Conservation (phyloP, 2,329 filamentous ascomycete species). For the Westerdykella ornata region DNA sequence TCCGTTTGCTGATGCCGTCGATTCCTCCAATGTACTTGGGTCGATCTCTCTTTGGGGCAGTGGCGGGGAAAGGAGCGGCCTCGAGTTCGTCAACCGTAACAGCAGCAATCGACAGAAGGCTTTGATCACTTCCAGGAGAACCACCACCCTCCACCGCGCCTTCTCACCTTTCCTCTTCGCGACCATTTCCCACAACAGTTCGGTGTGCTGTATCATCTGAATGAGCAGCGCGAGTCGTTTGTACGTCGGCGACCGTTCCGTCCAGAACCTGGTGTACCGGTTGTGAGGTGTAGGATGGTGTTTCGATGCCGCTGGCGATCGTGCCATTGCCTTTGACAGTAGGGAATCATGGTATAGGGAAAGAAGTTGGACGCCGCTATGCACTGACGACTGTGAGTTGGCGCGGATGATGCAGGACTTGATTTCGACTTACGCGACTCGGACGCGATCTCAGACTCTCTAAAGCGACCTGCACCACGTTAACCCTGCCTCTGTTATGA, state of each 20-base stretch:
- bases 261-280: conserved; percentile 60
- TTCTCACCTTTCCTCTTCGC: conserved; percentile 79
- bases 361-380: conserved; percentile 81
- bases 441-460: conserved; percentile 89
- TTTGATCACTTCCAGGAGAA: conserved; percentile 79
- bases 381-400: conserved; percentile 46
- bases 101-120: conserved; percentile 76
- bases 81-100: conserved; percentile 71
- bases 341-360: conserved; percentile 90
- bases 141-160: conserved; percentile 76
- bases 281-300: conserved; percentile 52
- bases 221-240: conserved; percentile 72
- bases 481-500: conserved; percentile 8
- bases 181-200: conserved; percentile 95
- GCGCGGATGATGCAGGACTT: conserved; percentile 2
- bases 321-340: conserved; percentile 59
- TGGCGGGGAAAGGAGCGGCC: conserved; percentile 75
- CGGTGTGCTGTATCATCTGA: conserved; percentile 88
- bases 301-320: conserved; percentile 48
- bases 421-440: conserved; percentile 58
- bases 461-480: conserved; percentile 60
- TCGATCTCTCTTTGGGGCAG: conserved; percentile 80
- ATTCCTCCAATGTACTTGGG: conserved; percentile 53
- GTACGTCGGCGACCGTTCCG: conserved; percentile 61
- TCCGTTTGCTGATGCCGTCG: conserved; percentile 40